A percentile compares a stretch with the other conserved stretches of the same genome.
These are phyloP conservation scores for Pleurotus tuber-regium DNA, from an alignment of 768 basidiomycete genomes.

Conservation along the genomic window DNA sequence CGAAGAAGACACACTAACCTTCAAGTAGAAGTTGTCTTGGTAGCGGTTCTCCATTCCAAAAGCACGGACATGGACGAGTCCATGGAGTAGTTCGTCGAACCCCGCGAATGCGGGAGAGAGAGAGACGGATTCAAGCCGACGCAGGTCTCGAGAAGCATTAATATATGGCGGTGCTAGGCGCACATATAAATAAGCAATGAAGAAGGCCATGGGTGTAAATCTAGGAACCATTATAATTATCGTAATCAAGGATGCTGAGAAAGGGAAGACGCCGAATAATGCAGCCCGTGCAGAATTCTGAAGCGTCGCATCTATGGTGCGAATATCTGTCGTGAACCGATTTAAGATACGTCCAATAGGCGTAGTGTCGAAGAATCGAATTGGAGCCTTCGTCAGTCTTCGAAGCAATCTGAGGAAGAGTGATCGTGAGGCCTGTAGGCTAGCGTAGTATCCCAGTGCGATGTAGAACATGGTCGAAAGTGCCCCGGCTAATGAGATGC, in stretches of 20 bases:
- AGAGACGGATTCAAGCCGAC: constrained; percentile 63
- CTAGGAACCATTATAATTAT: constrained; percentile 61
- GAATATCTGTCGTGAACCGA: constrained; percentile 76
- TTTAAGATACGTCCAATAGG: constrained; percentile 79
- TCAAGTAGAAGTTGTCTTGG: constrained; percentile 58
- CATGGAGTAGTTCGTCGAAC: constrained; percentile 68
- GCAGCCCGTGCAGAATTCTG: constrained; percentile 54
- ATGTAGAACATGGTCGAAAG: constrained; percentile 53
- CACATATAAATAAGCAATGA: constrained; percentile 70
- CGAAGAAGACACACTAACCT: constrained; percentile 29
- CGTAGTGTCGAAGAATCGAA: constrained; percentile 71
- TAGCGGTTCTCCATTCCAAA: constrained; percentile 71
- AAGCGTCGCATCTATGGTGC: constrained; percentile 65
- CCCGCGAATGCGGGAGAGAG: constrained; percentile 72
- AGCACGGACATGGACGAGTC: constrained; percentile 65
- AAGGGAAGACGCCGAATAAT: constrained; percentile 56
- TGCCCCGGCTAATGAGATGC: constrained; percentile 60
- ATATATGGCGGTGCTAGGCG: constrained; percentile 62
- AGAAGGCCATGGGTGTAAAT: constrained; percentile 63
- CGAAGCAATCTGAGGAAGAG: constrained; percentile 55
- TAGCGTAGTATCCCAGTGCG: constrained; percentile 64
- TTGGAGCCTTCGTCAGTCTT: constrained; percentile 58
- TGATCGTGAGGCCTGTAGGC: constrained; percentile 61
- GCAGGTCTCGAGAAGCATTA: constrained; percentile 61
- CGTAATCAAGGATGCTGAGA: constrained; percentile 60